These are phyloP conservation scores for Talaromyces piceae DNA, from an alignment of 2,329 filamentous ascomycete genomes.

Conservation along the genomic window DNA sequence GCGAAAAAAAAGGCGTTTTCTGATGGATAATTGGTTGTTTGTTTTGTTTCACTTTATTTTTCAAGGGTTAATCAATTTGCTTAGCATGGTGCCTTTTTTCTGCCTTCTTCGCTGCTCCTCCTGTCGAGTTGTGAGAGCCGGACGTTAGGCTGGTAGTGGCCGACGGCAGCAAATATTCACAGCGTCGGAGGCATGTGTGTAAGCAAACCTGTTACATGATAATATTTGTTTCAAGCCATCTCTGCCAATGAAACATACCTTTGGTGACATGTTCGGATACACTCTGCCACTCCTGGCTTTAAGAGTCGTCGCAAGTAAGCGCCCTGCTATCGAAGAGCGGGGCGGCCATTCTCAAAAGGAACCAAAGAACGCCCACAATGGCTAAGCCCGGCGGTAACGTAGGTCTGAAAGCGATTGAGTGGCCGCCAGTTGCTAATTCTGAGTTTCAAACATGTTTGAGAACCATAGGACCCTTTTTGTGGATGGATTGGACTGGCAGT, in stretches of 20 bases:
- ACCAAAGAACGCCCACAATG: constrained; percentile 6
- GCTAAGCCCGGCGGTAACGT: constrained; percentile 4
- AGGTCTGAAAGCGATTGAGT: not conserved
- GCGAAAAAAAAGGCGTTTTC: not conserved
- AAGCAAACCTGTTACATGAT: not conserved
- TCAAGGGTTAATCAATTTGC: not conserved
- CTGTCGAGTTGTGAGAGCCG: not conserved
- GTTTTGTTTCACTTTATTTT: constrained; percentile 2
- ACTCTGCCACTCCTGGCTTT: constrained; percentile 2
- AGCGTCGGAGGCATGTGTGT: not conserved
- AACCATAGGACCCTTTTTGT: not conserved
- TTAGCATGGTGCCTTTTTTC: not conserved
- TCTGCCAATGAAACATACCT: constrained; percentile 8
- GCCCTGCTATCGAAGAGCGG: constrained; percentile 9
- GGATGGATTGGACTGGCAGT: not conserved
- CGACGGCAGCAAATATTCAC: not conserved
- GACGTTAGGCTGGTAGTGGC: not conserved
- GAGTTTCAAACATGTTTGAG: not conserved
- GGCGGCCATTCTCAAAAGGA: not conserved
- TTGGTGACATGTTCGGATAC: constrained; percentile 10
- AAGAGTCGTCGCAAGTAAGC: constrained; percentile 11
- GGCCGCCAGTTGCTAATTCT: not conserved
- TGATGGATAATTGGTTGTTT: constrained; percentile 6
- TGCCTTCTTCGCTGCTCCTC: not conserved
- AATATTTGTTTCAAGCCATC: constrained; percentile 1